Base-by-base conservation (phyloP, 345 rosid genomes). In the Camelina neglecta region DNA sequence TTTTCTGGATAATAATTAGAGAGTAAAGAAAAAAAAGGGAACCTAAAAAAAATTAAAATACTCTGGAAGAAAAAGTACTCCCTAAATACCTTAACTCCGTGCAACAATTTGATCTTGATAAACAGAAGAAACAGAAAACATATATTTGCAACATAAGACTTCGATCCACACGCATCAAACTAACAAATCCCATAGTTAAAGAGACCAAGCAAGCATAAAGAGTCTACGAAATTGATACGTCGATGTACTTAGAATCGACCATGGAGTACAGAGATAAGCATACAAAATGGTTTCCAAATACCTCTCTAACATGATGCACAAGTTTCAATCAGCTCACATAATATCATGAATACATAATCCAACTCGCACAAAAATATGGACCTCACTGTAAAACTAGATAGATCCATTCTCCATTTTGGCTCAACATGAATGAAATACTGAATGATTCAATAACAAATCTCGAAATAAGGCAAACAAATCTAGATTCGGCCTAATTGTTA, bases 1-100 rank as follows among this genome's bases (percentile, higher is more conserved):
- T 23, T 71, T 65, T 70, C 49, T 16, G 47, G 7, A 66, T 26
- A 65, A 6, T 10, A 49, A 39, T 51, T 55, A 51, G 75, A 71
- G 16, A 18, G 45, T 55, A 21, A 8, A 20, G 24, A 9, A 54
- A 36, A 31, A 21, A 42, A 63, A 7, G 4, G 4, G 35, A 18
- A 18, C 38, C 42, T 29, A 29, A 59, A 47, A 47, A 21, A 18
- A 8, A 11, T 24, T 15, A 39, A 24, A 29, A 12, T 48, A 60
- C 11, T 13, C 6, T 4, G 8, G 15, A 26, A 26, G 44, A 62
- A 51, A 16, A n/a, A 24, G 1, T 16, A 29, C 18, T 60, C 35
- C 45, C 54, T 26, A 39, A 62, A 26, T 38, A 23, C 11, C 51
- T 11, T 45, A 50, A 10, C 18, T 48, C 9, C 8, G 11, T 7